These are phyloP conservation scores for Fusarium sp. DNA, from an alignment of 2,329 filamentous ascomycete genomes.

Conservation along the genomic window DNA sequence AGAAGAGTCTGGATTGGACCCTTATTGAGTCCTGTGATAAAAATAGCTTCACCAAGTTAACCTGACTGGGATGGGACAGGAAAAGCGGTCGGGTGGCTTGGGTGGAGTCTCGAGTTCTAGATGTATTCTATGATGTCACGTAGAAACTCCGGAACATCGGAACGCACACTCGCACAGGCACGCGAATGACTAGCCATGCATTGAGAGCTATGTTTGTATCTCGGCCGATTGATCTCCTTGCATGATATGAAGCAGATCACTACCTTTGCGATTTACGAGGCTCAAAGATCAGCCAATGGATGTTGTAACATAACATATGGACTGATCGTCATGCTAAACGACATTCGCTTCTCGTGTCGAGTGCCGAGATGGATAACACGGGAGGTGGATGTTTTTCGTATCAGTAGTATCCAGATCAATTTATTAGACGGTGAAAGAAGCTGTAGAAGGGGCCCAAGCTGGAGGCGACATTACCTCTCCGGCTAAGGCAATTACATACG, in stretches of 20 bases:
- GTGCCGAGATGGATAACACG: background rate
- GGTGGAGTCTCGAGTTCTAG: background rate
- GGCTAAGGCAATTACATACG: too few relatives aligned
- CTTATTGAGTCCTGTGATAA: background rate
- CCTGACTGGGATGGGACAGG: background rate
- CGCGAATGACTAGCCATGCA: background rate
- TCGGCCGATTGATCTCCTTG: background rate
- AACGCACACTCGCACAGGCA: background rate
- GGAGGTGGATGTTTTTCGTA: background rate
- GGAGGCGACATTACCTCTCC: too few relatives aligned
- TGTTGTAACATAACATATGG: background rate
- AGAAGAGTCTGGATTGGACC: background rate
- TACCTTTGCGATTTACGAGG: background rate
- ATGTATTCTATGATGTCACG: constrained; percentile 1
- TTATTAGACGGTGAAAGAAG: rapidly evolving
- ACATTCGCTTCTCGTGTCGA: background rate
- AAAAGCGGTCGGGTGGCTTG: background rate
- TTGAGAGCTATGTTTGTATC: background rate
- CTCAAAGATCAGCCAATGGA: background rate
- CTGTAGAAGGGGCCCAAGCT: background rate
- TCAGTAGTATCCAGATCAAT: background rate
- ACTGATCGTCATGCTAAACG: background rate
- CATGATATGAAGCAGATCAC: background rate
- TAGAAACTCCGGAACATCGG: background rate
- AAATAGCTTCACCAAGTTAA: background rate